A percentile compares a stretch with the other conserved stretches of the same genome.
Conservation (phyloP, 306 rosid species). For the Delonix regia region DNA sequence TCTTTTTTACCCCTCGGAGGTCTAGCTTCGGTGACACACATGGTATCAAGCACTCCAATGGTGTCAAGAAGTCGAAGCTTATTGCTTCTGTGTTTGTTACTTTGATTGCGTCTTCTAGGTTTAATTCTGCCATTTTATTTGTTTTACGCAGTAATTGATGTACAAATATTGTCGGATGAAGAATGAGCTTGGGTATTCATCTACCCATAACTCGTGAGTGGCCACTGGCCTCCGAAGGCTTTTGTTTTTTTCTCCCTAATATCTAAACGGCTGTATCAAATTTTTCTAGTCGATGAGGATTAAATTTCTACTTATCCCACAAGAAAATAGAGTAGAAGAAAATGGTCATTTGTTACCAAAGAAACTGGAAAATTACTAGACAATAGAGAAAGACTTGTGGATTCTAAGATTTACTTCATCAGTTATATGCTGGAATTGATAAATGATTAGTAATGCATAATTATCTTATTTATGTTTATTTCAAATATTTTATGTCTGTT, state of each 20-base stretch:
- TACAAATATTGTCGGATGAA: not conserved
- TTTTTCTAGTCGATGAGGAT: not conserved
- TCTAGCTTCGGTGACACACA: not conserved
- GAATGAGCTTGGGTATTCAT: not conserved
- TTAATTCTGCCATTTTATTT: not conserved
- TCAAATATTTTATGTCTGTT: not conserved
- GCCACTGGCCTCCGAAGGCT: not conserved
- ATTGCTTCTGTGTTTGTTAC: not conserved
- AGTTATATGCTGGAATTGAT: not conserved
- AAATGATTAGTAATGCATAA: not conserved
- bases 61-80: not conserved
- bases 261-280: not conserved
- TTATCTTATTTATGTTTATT: slow-evolving; percentile 1
- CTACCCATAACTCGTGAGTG: not conserved
- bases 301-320: not conserved
- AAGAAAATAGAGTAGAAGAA: not conserved
- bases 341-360: not conserved
- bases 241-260: not conserved
- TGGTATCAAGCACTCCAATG: not conserved
- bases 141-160: not conserved
- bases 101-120: not conserved
- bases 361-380: not conserved
- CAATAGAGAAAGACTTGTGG: not conserved
- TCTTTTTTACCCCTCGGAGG: not conserved
- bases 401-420: not conserved